A percentile compares a stretch with the other conserved stretches of the same genome.
Evolutionary conservation across 176 grass and related monocot genomes (phyloP).

Genomic region (Oryza coarctata): DNA sequence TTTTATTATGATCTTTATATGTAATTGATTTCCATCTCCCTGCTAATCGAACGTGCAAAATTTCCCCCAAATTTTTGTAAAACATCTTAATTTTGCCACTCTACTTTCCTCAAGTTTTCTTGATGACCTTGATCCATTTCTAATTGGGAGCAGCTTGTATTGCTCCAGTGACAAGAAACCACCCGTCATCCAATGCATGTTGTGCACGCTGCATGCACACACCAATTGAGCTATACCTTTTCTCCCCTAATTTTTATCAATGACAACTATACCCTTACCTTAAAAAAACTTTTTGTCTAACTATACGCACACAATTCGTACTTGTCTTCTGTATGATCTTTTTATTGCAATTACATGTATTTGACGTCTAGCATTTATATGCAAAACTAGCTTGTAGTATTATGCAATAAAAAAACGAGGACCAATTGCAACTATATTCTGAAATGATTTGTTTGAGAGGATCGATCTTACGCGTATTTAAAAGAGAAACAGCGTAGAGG

Average conservation of each 20-base stretch:
- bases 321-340: neutral
- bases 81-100: neutral
- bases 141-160: neutral
- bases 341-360: neutral
- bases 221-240: slow-evolving; percentile 11
- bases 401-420: neutral
- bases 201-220: neutral
- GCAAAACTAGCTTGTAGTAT: neutral
- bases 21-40: neutral
- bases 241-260: neutral
- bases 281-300: neutral
- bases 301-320: neutral
- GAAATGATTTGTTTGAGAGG: neutral
- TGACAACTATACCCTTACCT: neutral
- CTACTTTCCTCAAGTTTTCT: neutral
- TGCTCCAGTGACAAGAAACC: slow-evolving; percentile 33
- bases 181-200: slow-evolving; percentile 8
- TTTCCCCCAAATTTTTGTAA: neutral
- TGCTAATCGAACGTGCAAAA: neutral
- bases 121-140: neutral
- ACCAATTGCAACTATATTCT: too few species aligned
- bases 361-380: neutral
- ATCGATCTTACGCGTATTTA: neutral
- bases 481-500: neutral
- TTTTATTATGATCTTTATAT: neutral